phyloP scores from a whole-genome alignment of 805 yeast genomes.

The Pichia nakasei region DNA sequence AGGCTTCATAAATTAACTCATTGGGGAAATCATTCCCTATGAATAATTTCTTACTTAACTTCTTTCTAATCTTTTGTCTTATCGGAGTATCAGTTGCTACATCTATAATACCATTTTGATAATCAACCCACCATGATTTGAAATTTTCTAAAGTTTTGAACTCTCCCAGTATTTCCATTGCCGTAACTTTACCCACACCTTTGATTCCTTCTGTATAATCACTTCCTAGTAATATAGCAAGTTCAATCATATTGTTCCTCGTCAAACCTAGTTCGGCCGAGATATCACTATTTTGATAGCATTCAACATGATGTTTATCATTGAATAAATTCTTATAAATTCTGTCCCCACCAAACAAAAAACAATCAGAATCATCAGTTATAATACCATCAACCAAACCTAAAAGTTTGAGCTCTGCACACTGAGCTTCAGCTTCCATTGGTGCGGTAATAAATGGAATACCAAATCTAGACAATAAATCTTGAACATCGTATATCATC shows the following conservation, averaged over 20 bases:
- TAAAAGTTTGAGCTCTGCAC: constrained; percentile 67
- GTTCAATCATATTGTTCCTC: constrained; percentile 57
- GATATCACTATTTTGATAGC: constrained; percentile 56
- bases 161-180: constrained; percentile 84
- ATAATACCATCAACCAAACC: constrained; percentile 87
- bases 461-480: constrained; percentile 77
- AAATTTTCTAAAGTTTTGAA: constrained; percentile 42
- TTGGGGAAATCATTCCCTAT: constrained; percentile 61
- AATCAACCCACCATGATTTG: constrained; percentile 50
- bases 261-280: constrained; percentile 54
- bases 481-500: constrained; percentile 90
- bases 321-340: constrained; percentile 91
- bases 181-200: constrained; percentile 90
- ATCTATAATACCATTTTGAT: constrained; percentile 32
- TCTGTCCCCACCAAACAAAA: constrained; percentile 78
- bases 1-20: constrained; percentile 59
- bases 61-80: constrained; percentile 47
- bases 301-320: constrained; percentile 87
- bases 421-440: constrained; percentile 98
- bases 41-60: constrained; percentile 43
- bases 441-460: constrained; percentile 95
- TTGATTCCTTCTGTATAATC: constrained; percentile 91
- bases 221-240: constrained; percentile 83
- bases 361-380: constrained; percentile 96
- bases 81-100: constrained; percentile 38